Percentiles rank a stretch among this genome's conserved stretches.
Conservation (phyloP, 352 stramenopile species). For the Albugo candida region DNA sequence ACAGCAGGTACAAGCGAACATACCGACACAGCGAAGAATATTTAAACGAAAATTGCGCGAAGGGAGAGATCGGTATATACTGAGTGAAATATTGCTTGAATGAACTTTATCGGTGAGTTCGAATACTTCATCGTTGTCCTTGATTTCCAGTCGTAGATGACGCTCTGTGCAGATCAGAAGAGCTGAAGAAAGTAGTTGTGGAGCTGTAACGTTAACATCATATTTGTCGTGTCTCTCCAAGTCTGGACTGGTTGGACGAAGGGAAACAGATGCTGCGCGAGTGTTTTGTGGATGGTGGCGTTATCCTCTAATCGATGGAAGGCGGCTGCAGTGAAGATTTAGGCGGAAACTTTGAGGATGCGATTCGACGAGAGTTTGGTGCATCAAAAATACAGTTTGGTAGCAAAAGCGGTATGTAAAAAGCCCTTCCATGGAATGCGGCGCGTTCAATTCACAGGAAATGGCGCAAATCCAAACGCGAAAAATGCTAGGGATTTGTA, state of each 20-base stretch:
- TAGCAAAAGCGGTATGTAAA: conserved; percentile 15
- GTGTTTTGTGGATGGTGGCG: conserved; percentile 75
- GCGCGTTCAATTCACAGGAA: too few species aligned
- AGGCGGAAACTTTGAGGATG: too few species aligned
- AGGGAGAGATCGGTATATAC: conserved; percentile 22
- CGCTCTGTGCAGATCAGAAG: conserved; percentile 58
- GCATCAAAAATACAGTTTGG: conserved; percentile 12
- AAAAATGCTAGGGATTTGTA: too few species aligned
- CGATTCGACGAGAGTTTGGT: conserved; percentile 1
- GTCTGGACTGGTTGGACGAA: conserved; percentile 82
- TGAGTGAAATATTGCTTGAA: conserved; percentile 61
- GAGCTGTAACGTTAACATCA: too few species aligned
- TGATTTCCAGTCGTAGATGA: conserved; percentile 85
- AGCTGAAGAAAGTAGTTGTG: too few species aligned
- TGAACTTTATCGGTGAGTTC: conserved; percentile 87
- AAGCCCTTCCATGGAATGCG: too few species aligned
- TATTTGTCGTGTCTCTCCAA: conserved; percentile 82
- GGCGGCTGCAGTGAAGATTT: too few species aligned
- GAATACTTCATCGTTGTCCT: conserved; percentile 82
- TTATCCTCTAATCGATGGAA: too few species aligned
- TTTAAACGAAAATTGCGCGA: conserved; percentile 43
- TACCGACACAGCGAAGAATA: conserved; percentile 54
- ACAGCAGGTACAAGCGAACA: conserved; percentile 29
- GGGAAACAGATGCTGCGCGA: conserved; percentile 80
- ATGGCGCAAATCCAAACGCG: too few species aligned